Percentiles rank a stretch among this genome's conserved stretches.
Evolutionary conservation across 768 basidiomycete genomes (phyloP).

Genomic region (Lactarius pseudohatsudake): DNA sequence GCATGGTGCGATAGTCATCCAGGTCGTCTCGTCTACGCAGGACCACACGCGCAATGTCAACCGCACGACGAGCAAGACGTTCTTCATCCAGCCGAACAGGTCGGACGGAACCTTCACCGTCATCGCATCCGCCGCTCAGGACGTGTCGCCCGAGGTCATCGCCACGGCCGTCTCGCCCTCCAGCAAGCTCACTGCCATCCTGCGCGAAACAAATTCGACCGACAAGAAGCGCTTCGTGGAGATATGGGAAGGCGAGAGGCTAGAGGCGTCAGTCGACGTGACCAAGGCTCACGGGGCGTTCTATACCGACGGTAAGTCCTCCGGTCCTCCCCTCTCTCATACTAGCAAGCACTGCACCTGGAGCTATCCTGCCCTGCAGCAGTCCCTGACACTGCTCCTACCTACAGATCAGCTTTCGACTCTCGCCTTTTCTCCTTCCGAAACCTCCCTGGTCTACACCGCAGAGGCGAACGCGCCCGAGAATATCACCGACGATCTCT

Average conservation of each 20-base stretch:
- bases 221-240: conserved; percentile 35
- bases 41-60: conserved; percentile 27
- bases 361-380: background rate
- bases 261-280: conserved; percentile 25
- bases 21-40: conserved; percentile 21
- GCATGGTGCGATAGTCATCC: conserved; percentile 19
- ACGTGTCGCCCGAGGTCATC: conserved; percentile 29
- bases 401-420: conserved; percentile 23
- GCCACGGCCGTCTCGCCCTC: conserved; percentile 31
- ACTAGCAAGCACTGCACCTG: background rate
- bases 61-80: conserved; percentile 24
- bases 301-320: conserved; percentile 32
- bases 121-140: conserved; percentile 25
- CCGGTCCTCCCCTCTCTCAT: background rate
- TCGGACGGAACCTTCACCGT: conserved; percentile 20
- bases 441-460: conserved; percentile 27
- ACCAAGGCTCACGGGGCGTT: conserved; percentile 32
- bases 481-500: conserved; percentile 16
- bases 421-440: conserved; percentile 26
- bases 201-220: conserved; percentile 27
- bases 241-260: conserved; percentile 33
- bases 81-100: conserved; percentile 19
- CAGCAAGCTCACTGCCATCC: conserved; percentile 30
- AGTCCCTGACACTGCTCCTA: background rate
- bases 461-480: conserved; percentile 28